These are phyloP conservation scores for Wickerhamomyces mucosus DNA, from an alignment of 805 yeast species.

Conservation along the genomic window DNA sequence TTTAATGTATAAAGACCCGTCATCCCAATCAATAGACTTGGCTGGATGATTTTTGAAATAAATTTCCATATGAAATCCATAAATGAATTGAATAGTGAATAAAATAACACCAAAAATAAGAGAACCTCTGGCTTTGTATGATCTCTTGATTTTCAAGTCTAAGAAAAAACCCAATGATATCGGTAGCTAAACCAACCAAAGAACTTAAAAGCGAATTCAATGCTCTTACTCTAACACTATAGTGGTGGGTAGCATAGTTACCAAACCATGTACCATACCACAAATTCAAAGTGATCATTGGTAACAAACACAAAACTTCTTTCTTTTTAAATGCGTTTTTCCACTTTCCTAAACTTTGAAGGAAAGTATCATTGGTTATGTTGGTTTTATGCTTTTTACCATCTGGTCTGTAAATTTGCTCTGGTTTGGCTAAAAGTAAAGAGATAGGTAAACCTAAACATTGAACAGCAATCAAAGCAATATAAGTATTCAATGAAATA, in stretches of 20 bases:
- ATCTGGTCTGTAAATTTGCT: slow-evolving; percentile 22
- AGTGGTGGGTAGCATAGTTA: slow-evolving; percentile 17
- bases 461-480: slow-evolving; percentile 18
- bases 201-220: slow-evolving; percentile 19
- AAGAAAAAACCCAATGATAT: slow-evolving; percentile 14
- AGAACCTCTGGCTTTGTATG: slow-evolving; percentile 11
- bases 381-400: slow-evolving; percentile 12
- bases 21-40: slow-evolving; percentile 15
- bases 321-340: too few species aligned
- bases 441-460: slow-evolving; percentile 18
- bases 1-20: slow-evolving; percentile 8
- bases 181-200: slow-evolving; percentile 11
- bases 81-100: slow-evolving; percentile 14
- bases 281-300: slow-evolving; percentile 12
- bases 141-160: slow-evolving; percentile 9
- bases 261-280: slow-evolving; percentile 21
- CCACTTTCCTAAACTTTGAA: too few species aligned
- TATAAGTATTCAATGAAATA: slow-evolving; percentile 18
- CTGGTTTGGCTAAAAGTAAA: slow-evolving; percentile 15
- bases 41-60: slow-evolving; percentile 7
- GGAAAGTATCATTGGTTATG: slow-evolving; percentile 5
- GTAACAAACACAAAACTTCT: slow-evolving; percentile 14
- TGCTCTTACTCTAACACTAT: slow-evolving; percentile 19
- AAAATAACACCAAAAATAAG: slow-evolving; percentile 8
- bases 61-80: slow-evolving; percentile 11